Base-by-base conservation (phyloP, 768 basidiomycete species). In the Agaricus subrufescens region DNA sequence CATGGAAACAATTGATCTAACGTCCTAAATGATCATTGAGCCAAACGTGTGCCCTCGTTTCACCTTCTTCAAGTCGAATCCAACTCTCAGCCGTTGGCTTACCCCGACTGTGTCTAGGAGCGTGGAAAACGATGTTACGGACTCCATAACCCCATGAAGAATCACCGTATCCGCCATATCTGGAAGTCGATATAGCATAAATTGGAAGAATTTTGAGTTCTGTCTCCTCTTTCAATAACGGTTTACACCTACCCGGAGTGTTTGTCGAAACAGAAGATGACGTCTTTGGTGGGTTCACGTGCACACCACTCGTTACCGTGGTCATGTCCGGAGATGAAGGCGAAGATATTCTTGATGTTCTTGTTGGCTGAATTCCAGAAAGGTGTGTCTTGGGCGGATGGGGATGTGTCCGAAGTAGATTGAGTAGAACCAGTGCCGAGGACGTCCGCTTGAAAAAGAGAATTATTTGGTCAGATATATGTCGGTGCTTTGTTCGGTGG, bases 271-370 rank as follows among this genome's bases (percentile, higher is more conserved):
- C 89, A 91, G 66, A 89, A 88, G 0, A 87, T 78, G 8, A 86
- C 77, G 40, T 80, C 70, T 58, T 82, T 82, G 3, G 74, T 76
- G 1, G 78, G 77, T 58, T 89, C 85, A 15, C 86, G 81, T 7
- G 80, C 79, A 58, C 89, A 91, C 89, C 89, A 91, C 65, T 89
- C 87, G 56, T 90, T 78, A 1, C 89, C 89, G 60, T 91, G 89
- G 64, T 87, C 88, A 54, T 90, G 88, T 42, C 88, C 87, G 2
- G 85, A 88, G 27, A 89, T 72, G 39, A 88, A 76, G 0, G 80
- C 87, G 48, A 81, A 82, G 5, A 90, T 66, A 60, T 89, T 87
- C 67, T 80, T 79, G 60, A 89, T 75, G 46, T 85, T 73, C 19
- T 65, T 65, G 42, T 78, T 84, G 47, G 88, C 65, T 0, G 85